Evolutionary conservation across 768 basidiomycete genomes (phyloP), one percentile per base, ranked within the genome.

Genomic region (Collybia nuda): DNA sequence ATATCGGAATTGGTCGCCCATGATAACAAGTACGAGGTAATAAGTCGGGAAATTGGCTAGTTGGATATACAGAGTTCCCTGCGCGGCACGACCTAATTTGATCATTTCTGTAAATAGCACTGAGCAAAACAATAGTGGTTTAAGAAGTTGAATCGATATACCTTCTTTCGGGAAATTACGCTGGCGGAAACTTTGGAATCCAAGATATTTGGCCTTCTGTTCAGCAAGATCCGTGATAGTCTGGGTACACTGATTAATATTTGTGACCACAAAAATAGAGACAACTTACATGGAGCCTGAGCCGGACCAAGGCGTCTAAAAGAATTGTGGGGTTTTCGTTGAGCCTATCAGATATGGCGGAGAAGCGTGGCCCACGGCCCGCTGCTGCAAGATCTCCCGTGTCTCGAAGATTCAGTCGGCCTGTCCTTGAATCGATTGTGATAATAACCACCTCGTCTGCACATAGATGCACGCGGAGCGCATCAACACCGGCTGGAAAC

Each of bases 201-300:
- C 93, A 8, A 95, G 79, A 59, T 91, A 87, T 54, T 74, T 81
- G n/a, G 87, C 89, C 61, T 92, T 93, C 64, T 90, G 87, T 64
- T 94, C 91, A 8, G 86, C 81, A 14, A 87, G 76, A 48, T 93
- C 90, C 38, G 81, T 75, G 53, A 94, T 91, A 5, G 91, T 91
- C 93, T 95, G 56, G n/a, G 12, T 42, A 35, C 35, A 23, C 12
- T 21, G 28, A 51, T 32, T 48, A 53, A 46, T 46, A n/a, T 38
- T 44, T 24, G 28, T 43, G 5, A 21, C 12, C 9, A 19, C 3
- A 21, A 36, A 19, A 23, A 5, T 24, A 19, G 46, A 29, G 5
- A 14, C 26, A 38, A 67, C 86, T 56, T 56, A 94, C 92, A 28
- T 74, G 70, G 22, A 85, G 72, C 46, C 90, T 79, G 39, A 94